Evolutionary conservation across 805 yeast genomes (phyloP).

Genomic region (Kodamaea fukazawae): DNA sequence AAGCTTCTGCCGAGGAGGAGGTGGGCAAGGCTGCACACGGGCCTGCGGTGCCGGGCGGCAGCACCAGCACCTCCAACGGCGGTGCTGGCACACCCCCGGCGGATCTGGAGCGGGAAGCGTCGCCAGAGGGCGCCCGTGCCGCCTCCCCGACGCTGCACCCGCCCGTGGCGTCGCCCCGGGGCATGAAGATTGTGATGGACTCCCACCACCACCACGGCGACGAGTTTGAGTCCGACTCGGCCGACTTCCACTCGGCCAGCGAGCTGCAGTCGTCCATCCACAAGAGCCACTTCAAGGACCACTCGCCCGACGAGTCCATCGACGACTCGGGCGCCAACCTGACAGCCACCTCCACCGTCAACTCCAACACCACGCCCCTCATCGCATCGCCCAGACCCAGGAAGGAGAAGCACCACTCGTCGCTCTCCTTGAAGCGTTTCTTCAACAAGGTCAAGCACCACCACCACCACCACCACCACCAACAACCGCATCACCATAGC

Average conservation of each 20-base stretch:
- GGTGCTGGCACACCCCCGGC: too few relatives aligned
- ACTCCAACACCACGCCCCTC: slow-evolving; percentile 2
- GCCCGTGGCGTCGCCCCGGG: slow-evolving; percentile 1
- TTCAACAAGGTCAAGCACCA: slow-evolving; percentile 46
- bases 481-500: too few relatives aligned
- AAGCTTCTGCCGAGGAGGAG: not conserved
- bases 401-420: slow-evolving; percentile 18
- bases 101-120: not conserved
- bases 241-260: slow-evolving; percentile 9
- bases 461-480: slow-evolving; percentile 10
- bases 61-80: too few relatives aligned
- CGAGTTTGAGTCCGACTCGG: slow-evolving; percentile 5
- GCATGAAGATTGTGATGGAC: slow-evolving; percentile 6
- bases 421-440: slow-evolving; percentile 44
- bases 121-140: too few relatives aligned
- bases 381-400: slow-evolving; percentile 2
- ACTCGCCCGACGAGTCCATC: slow-evolving; percentile 1
- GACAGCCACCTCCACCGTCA: not conserved
- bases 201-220: slow-evolving; percentile 1
- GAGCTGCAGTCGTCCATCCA: slow-evolving; percentile 7
- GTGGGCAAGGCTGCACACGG: too few relatives aligned
- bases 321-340: slow-evolving; percentile 1
- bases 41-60: too few relatives aligned
- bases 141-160: not conserved
- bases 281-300: not conserved